phyloP scores from a whole-genome alignment of 495 filamentous ascomycete species.

The Aspergillus bridgeri region DNA sequence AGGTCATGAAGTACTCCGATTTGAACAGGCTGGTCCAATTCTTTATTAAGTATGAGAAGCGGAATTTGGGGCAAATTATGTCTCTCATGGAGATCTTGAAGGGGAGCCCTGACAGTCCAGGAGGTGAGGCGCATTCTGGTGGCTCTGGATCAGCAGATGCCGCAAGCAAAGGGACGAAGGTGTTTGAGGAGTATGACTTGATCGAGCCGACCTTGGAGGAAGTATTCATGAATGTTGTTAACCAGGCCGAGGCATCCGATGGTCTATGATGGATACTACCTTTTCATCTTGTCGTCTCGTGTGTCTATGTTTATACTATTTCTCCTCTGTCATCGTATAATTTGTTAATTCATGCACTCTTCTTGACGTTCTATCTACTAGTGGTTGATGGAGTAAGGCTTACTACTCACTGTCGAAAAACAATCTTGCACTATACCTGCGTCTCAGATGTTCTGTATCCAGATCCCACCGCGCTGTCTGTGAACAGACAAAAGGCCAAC shows the following conservation, averaged over 20 bases:
- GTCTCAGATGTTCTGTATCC: no score
- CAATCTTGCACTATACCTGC: no score
- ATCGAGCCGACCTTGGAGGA: conserved; percentile 8
- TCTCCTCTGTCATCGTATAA: no score
- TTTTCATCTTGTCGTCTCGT: no score
- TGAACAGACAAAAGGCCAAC: no score
- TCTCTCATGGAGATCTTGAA: background rate
- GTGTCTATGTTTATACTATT: no score
- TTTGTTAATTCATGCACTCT: no score
- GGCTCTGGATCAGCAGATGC: background rate
- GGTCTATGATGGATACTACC: background rate
- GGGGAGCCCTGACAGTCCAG: background rate
- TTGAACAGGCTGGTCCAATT: background rate
- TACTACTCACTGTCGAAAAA: no score
- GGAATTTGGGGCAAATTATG: background rate
- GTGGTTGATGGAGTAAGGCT: no score
- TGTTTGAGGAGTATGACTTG: conserved; percentile 10
- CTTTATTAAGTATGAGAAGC: conserved; percentile 1
- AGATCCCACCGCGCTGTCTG: no score
- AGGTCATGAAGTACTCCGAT: background rate
- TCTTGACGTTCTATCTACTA: no score
- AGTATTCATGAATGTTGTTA: conserved; percentile 8
- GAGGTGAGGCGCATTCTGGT: background rate
- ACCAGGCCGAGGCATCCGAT: background rate
- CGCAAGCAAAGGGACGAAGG: background rate